These are phyloP conservation scores for Ambrosia artemisiifolia DNA, from an alignment of 129 eudicot species.

Conservation along the genomic window DNA sequence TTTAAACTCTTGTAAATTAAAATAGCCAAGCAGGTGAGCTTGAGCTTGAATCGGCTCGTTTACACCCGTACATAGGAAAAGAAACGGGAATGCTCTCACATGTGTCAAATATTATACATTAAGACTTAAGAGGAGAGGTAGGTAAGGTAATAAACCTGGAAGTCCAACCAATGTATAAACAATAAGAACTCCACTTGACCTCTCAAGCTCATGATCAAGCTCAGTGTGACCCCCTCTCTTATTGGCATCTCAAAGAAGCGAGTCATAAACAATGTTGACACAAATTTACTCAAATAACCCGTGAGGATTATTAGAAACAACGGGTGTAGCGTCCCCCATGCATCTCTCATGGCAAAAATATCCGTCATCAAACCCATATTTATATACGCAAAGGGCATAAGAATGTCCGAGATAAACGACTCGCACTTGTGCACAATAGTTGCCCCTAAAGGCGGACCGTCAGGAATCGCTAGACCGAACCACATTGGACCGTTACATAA, in stretches of 20 bases:
- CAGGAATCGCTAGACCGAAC: conserved; percentile 84
- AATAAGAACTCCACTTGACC: conserved; percentile 79
- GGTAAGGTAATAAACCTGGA: conserved; percentile 36
- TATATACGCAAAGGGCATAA: conserved; percentile 75
- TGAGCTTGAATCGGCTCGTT: too few relatives aligned
- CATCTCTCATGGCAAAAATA: conserved; percentile 39
- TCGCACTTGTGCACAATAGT: conserved; percentile 70
- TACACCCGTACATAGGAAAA: too few relatives aligned
- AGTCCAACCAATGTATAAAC: conserved; percentile 83
- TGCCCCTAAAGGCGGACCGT: conserved; percentile 91
- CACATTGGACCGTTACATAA: conserved; percentile 77
- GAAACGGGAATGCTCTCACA: neutral
- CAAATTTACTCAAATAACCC: conserved; percentile 48
- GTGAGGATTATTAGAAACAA: conserved; percentile 46
- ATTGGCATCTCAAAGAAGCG: conserved; percentile 48
- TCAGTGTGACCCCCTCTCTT: conserved; percentile 63
- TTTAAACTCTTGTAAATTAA: too few relatives aligned
- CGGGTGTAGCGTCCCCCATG: conserved; percentile 56
- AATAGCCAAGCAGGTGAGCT: too few relatives aligned
- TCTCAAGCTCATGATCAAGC: conserved; percentile 72
- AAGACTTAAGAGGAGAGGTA: neutral
- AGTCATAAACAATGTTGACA: conserved; percentile 39
- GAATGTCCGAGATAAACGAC: conserved; percentile 45
- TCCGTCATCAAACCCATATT: conserved; percentile 63
- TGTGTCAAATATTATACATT: neutral